Evolutionary conservation across 2,329 filamentous ascomycete species (phyloP), one percentile per base, ranked within the genome.

Genomic region (Fusarium sp.): DNA sequence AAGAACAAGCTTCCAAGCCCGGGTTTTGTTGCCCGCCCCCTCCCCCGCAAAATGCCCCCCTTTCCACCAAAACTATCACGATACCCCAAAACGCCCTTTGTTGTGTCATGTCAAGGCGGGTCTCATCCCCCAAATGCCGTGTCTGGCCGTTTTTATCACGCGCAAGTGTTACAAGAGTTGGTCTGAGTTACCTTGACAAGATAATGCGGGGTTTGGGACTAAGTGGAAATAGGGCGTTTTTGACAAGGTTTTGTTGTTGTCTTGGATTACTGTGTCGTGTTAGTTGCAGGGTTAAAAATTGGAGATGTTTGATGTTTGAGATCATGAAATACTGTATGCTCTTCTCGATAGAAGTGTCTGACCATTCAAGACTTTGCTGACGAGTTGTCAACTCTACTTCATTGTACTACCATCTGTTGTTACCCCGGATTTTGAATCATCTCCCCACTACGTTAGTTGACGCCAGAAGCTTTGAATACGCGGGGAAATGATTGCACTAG

Each of bases 151-250:
- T 30, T 18, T 54, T 55, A 64, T 71, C 68, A 68, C 59, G 64
- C 49, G 61, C 32, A 22, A 43, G 55, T 42, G 22, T n/a, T 38
- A 40, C 60, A 42, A 47, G 32, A 30, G 24, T 49, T 49, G 44
- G 59, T 40, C 18, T 49, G 57, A 38, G 47, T 50, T 64, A 57
- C 59, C 12, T 38, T 62, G 44, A 55, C 62, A 66, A 32, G 57
- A 32, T 34, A 38, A 54, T 72, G 68, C 68, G 69, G 69, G 69
- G 69, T 71, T 68, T 40, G 32, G 40, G 22, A 42, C 68, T 68
- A 70, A 49, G 43, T 68, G 68, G 68, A 40, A 42, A 69, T 72
- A 71, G 68, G 68, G 69, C 68, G 69, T 66, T 71, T 69, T 71
- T 71, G 69, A 71, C 69, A 72, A 72, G 69, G 20, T 16, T 54